phyloP scores from a whole-genome alignment of 257 asterid genomes.

The Solanum corneliomulleri region DNA sequence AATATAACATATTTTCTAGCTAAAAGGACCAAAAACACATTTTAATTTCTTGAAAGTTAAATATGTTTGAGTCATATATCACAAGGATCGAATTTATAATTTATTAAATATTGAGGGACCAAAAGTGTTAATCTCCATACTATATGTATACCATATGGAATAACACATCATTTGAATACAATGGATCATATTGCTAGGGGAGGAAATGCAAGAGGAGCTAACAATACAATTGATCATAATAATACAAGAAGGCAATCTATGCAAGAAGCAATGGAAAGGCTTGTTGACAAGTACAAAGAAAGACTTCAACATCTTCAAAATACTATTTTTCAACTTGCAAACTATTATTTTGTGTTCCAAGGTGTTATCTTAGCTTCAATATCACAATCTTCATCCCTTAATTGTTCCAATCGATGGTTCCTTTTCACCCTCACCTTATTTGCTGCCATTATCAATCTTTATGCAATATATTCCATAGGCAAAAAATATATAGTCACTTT shows the following conservation, averaged over 20 bases:
- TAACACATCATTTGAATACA: neutral
- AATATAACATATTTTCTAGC: neutral
- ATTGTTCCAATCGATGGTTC: constrained; percentile 1
- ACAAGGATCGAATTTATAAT: neutral
- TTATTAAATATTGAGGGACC: neutral
- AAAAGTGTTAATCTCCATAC: neutral
- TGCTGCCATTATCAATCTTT: constrained; percentile 12
- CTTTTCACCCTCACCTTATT: constrained; percentile 4
- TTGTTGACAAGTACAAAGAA: neutral
- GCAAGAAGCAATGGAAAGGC: neutral
- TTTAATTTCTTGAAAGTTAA: no score
- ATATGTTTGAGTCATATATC: neutral
- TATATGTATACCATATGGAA: neutral
- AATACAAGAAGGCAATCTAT: neutral
- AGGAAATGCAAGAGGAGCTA: neutral
- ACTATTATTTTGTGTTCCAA: constrained; percentile 21
- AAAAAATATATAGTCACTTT: constrained; percentile 3
- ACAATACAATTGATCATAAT: neutral
- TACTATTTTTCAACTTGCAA: constrained; percentile 14
- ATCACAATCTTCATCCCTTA: neutral
- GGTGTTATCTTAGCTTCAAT: constrained; percentile 7
- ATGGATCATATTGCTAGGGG: neutral
- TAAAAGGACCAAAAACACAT: neutral
- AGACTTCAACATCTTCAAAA: constrained; percentile 9
- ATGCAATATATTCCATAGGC: constrained; percentile 3